phyloP scores from a whole-genome alignment of 2,329 filamentous ascomycete species.

The Tolypocladium amazonense region DNA sequence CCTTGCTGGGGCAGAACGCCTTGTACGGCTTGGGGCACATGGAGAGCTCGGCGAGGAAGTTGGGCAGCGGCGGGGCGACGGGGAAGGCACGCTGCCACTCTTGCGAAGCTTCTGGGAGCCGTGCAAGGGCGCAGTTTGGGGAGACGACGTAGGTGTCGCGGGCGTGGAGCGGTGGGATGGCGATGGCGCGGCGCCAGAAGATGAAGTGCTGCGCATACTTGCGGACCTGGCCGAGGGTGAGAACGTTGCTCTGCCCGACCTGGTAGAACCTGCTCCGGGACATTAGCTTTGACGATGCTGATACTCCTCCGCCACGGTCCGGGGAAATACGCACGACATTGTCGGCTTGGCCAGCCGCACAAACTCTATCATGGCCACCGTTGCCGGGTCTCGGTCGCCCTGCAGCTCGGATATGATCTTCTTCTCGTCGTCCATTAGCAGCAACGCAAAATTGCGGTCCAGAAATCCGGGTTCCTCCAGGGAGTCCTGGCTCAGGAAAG shows the following conservation, averaged over 20 bases:
- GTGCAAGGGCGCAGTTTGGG: slow-evolving; percentile 71
- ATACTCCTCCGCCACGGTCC: not conserved
- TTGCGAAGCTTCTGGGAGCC: slow-evolving; percentile 56
- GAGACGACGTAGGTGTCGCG: slow-evolving; percentile 87
- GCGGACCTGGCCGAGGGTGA: slow-evolving; percentile 71
- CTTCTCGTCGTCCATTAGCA: slow-evolving; percentile 75
- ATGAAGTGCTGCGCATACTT: slow-evolving; percentile 88
- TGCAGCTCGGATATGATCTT: slow-evolving; percentile 65
- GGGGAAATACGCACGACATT: slow-evolving; percentile 37
- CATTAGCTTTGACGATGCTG: not conserved
- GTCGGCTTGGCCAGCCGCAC: slow-evolving; percentile 64
- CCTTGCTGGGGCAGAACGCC: slow-evolving; percentile 73
- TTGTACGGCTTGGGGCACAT: slow-evolving; percentile 75
- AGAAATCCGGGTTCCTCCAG: slow-evolving; percentile 56
- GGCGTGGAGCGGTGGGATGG: slow-evolving; percentile 81
- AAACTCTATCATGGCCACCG: slow-evolving; percentile 70
- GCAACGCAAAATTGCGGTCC: slow-evolving; percentile 76
- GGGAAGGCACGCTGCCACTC: slow-evolving; percentile 74
- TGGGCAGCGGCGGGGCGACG: slow-evolving; percentile 69
- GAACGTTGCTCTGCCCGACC: slow-evolving; percentile 57
- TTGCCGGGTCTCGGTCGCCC: slow-evolving; percentile 64
- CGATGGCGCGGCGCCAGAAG: slow-evolving; percentile 87
- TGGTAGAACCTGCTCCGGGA: slow-evolving; percentile 44
- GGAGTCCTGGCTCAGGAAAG: slow-evolving; percentile 58
- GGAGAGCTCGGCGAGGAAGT: slow-evolving; percentile 78